Conservation (phyloP, 2,329 filamentous ascomycete species). For the Ophiostoma triangulosporum region DNA sequence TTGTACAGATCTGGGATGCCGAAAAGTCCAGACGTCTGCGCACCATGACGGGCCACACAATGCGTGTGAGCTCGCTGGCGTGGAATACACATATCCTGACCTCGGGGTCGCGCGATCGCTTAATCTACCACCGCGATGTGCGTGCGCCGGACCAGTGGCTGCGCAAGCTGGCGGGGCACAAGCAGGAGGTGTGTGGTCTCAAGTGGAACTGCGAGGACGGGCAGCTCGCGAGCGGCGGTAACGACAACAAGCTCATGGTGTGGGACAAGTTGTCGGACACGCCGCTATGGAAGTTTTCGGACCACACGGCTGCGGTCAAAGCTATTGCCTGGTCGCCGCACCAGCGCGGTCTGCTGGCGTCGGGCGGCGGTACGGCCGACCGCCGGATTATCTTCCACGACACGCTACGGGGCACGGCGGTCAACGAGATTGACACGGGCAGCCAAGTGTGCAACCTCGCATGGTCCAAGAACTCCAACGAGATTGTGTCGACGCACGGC, state of each 20-base stretch:
- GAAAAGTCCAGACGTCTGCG: slow-evolving; percentile 71
- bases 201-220: slow-evolving; percentile 96
- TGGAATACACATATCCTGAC: slow-evolving; percentile 98
- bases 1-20: slow-evolving; percentile 97
- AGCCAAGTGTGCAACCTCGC: slow-evolving; percentile 98
- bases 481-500: slow-evolving; percentile 92
- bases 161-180: slow-evolving; percentile 78
- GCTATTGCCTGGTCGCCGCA: slow-evolving; percentile 97
- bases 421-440: slow-evolving; percentile 88
- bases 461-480: slow-evolving; percentile 95
- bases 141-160: slow-evolving; percentile 84
- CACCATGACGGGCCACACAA: slow-evolving; percentile 95
- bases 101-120: slow-evolving; percentile 82
- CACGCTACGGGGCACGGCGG: slow-evolving; percentile 64
- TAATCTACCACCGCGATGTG: slow-evolving; percentile 93
- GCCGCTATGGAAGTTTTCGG: slow-evolving; percentile 84
- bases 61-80: slow-evolving; percentile 80
- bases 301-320: slow-evolving; percentile 92
- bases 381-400: slow-evolving; percentile 97
- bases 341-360: slow-evolving; percentile 85
- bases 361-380: slow-evolving; percentile 89
- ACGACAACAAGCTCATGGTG: slow-evolving; percentile 97
- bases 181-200: slow-evolving; percentile 93
- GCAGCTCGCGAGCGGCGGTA: slow-evolving; percentile 87
- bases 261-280: slow-evolving; percentile 95